Evolutionary conservation across 208 protist genomes (phyloP), one percentile per base, ranked within the genome.

Genomic region (Trichomonas tenax): DNA sequence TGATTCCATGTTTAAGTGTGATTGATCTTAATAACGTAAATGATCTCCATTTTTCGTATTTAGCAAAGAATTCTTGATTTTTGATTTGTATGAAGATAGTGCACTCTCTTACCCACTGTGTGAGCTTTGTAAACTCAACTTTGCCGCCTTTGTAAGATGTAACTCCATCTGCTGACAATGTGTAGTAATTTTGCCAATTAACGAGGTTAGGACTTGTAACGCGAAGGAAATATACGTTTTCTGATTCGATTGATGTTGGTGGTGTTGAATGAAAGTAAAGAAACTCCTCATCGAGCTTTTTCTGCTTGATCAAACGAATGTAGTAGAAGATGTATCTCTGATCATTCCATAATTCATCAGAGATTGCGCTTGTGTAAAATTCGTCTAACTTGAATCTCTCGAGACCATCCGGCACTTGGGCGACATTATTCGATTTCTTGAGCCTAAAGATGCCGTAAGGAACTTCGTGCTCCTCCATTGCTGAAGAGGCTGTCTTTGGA

Each of bases 281-380:
- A 93, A 93, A 93, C 46, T 93, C 86, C 51, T 93, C 44, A 26
- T 93, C 36, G 15, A 93, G 44, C 1, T 51, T 48, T 58, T 93
- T 93, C 31, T 93, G 86, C 45, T 44, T 23, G 17, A 93, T 93
- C 11, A 93, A 36, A 34, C 86, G 40, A 51, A 93, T 93, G 46
- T 93, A 93, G 44, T 93, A 93, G 46, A 93, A 93, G 34, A 93
- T 51, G n/a, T 44, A 51, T 44, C 45, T 48, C 46, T 34, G 86
- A 93, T 93, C 86, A 93, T 51, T 58, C 86, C 86, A 93, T 51
- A 93, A 93, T 38, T 93, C 86, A 51, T 93, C 86, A 9, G 44
- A 51, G 0, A 93, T 93, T 17, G 17, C 44, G 8, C 26, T 23
- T 14, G 86, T 51, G 44, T 93, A 93, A 93, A 93, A 44, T 51